Conservation (phyloP, 1,284 basidiomycete genomes). For the Papiliotrema fonsecae region DNA sequence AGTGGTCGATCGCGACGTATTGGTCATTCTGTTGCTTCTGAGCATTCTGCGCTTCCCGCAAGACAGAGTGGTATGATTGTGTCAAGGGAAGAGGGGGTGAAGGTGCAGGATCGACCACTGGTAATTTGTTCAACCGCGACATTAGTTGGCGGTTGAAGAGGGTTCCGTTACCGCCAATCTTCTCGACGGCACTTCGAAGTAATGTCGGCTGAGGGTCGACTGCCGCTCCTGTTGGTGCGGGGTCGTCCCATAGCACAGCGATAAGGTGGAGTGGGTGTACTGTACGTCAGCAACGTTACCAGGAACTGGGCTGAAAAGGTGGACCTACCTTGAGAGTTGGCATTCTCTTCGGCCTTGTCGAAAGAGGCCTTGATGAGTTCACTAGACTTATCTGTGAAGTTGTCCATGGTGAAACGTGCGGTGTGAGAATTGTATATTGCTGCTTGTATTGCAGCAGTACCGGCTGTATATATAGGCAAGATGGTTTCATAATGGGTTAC, state of each 20-base stretch:
- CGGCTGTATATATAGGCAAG: neutral
- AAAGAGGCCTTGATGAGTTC: conserved; percentile 54
- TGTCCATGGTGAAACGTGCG: conserved; percentile 32
- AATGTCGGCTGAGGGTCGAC: conserved; percentile 34
- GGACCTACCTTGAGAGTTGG: conserved; percentile 41
- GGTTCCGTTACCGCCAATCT: conserved; percentile 42
- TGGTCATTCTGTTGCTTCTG: conserved; percentile 82
- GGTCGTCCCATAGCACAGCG: conserved; percentile 43
- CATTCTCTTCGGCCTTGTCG: conserved; percentile 47
- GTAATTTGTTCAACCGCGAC: conserved; percentile 55
- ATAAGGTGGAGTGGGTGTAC: conserved; percentile 48
- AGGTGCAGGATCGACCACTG: conserved; percentile 77
- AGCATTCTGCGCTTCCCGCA: conserved; percentile 72
- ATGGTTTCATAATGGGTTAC: no score
- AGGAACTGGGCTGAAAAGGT: neutral
- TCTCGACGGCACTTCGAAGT: conserved; percentile 40
- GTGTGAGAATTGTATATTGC: neutral
- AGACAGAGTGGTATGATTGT: conserved; percentile 59
- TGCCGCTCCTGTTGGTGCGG: conserved; percentile 10
- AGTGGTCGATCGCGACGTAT: conserved; percentile 85
- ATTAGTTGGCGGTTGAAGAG: conserved; percentile 41
- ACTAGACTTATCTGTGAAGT: conserved; percentile 50
- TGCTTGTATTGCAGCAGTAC: neutral
- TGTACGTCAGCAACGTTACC: conserved; percentile 16
- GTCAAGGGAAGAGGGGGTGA: conserved; percentile 66